A percentile compares a stretch with the other conserved stretches of the same genome.
Conservation (phyloP, 2,329 filamentous ascomycete genomes). For the Alternaria brassicae region DNA sequence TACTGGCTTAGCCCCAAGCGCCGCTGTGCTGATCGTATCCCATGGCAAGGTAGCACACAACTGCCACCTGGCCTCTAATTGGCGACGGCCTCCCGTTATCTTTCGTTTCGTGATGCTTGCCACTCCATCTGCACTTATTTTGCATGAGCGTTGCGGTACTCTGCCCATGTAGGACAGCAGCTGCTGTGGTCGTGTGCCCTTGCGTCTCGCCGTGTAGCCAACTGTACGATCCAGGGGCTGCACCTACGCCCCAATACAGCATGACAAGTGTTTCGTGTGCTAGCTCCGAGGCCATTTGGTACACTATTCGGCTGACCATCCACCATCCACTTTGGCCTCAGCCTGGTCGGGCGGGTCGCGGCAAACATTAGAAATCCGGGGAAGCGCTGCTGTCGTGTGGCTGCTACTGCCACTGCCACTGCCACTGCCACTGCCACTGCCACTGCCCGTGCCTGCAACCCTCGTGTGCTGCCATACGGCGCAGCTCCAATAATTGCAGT, state of each 20-base stretch:
- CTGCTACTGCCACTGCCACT: neutral
- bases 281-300: conserved; percentile 27
- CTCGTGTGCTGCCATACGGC: too few relatives aligned
- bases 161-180: neutral
- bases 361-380: conserved; percentile 38
- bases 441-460: neutral
- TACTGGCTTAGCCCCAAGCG: conserved; percentile 25
- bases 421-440: too few relatives aligned
- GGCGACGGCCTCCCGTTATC: conserved; percentile 31
- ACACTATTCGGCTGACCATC: conserved; percentile 13
- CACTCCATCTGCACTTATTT: conserved; percentile 7
- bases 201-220: conserved; percentile 8
- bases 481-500: neutral
- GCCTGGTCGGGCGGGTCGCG: conserved; percentile 35
- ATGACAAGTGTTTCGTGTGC: conserved; percentile 40
- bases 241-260: conserved; percentile 31
- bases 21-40: conserved; percentile 22
- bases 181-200: conserved; percentile 7
- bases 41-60: conserved; percentile 16
- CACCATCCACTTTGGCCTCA: conserved; percentile 29
- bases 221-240: conserved; percentile 34
- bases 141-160: conserved; percentile 1
- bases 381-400: conserved; percentile 18
- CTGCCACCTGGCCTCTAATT: conserved; percentile 39
- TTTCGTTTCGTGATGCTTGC: conserved; percentile 32